Conservation (phyloP, 2,329 filamentous ascomycete species). For the Delphinella strobiligena region DNA sequence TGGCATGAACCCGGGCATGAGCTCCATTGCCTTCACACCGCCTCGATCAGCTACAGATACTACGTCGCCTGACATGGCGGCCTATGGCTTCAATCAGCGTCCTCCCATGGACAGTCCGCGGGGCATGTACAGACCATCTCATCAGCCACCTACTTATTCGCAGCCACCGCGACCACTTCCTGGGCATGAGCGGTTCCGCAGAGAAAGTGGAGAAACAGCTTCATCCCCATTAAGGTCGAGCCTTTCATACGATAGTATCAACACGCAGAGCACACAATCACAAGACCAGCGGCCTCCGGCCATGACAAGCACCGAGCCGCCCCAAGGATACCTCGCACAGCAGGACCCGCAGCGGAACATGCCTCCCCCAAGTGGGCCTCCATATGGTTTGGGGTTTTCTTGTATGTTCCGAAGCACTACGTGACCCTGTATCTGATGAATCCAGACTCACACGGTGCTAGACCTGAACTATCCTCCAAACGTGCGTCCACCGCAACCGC, state of each 20-base stretch:
- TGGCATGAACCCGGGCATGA: slow-evolving; percentile 55
- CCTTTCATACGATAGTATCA: slow-evolving; percentile 28
- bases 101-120: slow-evolving; percentile 9
- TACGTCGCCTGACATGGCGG: slow-evolving; percentile 30
- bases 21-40: slow-evolving; percentile 52
- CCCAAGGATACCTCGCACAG: slow-evolving; percentile 3
- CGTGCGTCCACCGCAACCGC: slow-evolving; percentile 7
- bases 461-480: slow-evolving; percentile 9
- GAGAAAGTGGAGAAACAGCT: slow-evolving; percentile 29
- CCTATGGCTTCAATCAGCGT: slow-evolving; percentile 24
- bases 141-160: slow-evolving; percentile 14
- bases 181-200: slow-evolving; percentile 29
- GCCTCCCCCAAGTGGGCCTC: slow-evolving; percentile 9
- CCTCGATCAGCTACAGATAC: slow-evolving; percentile 37
- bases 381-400: slow-evolving; percentile 21
- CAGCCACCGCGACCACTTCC: slow-evolving; percentile 28
- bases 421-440: background rate
- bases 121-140: slow-evolving; percentile 8
- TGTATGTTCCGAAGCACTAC: slow-evolving; percentile 18
- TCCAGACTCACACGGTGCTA: slow-evolving; percentile 11
- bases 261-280: slow-evolving; percentile 2
- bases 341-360: slow-evolving; percentile 10
- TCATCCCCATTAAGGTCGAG: slow-evolving; percentile 33
- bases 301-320: too few species aligned
- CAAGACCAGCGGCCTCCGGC: slow-evolving; percentile 3